Evolutionary conservation across 768 basidiomycete genomes (phyloP), one percentile per base, ranked within the genome.

Genomic region (Rhodotorula babjevae): DNA sequence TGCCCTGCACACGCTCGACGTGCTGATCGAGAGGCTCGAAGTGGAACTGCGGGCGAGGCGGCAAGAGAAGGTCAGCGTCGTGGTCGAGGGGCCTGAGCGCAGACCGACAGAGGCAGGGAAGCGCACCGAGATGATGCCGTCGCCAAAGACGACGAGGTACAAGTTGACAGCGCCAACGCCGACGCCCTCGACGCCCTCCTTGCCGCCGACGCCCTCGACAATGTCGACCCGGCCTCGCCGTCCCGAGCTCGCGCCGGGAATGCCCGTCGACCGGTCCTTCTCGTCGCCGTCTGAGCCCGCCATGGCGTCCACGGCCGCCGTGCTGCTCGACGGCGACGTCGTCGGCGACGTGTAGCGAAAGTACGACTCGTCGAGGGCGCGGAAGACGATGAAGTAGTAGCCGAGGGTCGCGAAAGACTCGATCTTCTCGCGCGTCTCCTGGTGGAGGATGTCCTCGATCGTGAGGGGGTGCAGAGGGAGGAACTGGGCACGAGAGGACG

Each of bases 11-110:
- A 33, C 88, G 86, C 72, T 90, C 85, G 2, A 87, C 87, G 79
- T 97, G 93, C 77, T 92, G 91, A 85, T 89, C 89, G 65, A 93
- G 87, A 78, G 94, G 90, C 61, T 89, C 88, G 78, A 90, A 94
- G 82, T 94, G 92, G 79, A 96, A 95, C 92, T 92, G 77, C 25
- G 36, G 19, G 47, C 31, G 44, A 5, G 21, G 10, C 11, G 25
- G 12, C 33, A 11, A n/a, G n/a, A n/a, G n/a, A n/a, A 25, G 27
- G 31, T 69, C 55, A 52, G 52, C 47, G n/a, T n/a, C n/a, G n/a
- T n/a, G n/a, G n/a, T n/a, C n/a, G n/a, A n/a, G n/a, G n/a, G n/a
- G n/a, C n/a, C n/a, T n/a, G n/a, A n/a, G n/a, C n/a, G n/a, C n/a
- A n/a, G n/a, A n/a, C n/a, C n/a, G n/a, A n/a, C n/a, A n/a, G 67